Conservation (phyloP, 306 rosid genomes). For the Sophora flavescens region DNA sequence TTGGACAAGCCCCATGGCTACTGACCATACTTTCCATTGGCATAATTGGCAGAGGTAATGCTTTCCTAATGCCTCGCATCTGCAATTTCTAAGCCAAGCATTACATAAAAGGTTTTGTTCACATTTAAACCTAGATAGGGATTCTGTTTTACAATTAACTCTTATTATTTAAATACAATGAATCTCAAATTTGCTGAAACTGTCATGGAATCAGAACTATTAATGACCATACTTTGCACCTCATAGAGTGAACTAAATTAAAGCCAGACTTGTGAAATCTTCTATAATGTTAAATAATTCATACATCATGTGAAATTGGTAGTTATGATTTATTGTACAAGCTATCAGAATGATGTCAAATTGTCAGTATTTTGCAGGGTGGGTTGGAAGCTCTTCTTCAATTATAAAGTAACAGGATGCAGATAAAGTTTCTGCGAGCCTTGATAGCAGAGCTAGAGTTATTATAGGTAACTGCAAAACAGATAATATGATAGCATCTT, state of each 20-base stretch:
- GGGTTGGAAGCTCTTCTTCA: slow-evolving; percentile 80
- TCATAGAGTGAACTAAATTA: slow-evolving; percentile 7
- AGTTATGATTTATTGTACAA: slow-evolving; percentile 38
- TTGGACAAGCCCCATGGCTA: slow-evolving; percentile 83
- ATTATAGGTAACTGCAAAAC: slow-evolving; percentile 67
- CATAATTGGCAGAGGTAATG: slow-evolving; percentile 91
- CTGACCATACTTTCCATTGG: slow-evolving; percentile 83
- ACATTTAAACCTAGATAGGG: not conserved
- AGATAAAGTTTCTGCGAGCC: slow-evolving; percentile 80
- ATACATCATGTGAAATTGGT: slow-evolving; percentile 32
- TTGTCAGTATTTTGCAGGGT: slow-evolving; percentile 58
- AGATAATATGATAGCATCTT: slow-evolving; percentile 23
- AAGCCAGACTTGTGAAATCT: not conserved
- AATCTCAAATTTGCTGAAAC: slow-evolving; percentile 9
- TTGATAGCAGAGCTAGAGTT: slow-evolving; percentile 87
- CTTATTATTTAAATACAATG: not conserved
- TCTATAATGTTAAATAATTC: slow-evolving; percentile 25
- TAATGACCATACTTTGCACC: slow-evolving; percentile 8
- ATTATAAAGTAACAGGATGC: slow-evolving; percentile 78
- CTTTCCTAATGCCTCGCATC: not conserved
- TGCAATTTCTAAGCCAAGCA: slow-evolving; percentile 5
- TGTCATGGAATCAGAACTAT: slow-evolving; percentile 15
- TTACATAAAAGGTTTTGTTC: slow-evolving; percentile 21
- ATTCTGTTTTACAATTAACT: not conserved
- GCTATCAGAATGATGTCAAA: slow-evolving; percentile 35